phyloP scores from a whole-genome alignment of 2,329 filamentous ascomycete genomes.

The Pseudofabraea citricarpa region DNA sequence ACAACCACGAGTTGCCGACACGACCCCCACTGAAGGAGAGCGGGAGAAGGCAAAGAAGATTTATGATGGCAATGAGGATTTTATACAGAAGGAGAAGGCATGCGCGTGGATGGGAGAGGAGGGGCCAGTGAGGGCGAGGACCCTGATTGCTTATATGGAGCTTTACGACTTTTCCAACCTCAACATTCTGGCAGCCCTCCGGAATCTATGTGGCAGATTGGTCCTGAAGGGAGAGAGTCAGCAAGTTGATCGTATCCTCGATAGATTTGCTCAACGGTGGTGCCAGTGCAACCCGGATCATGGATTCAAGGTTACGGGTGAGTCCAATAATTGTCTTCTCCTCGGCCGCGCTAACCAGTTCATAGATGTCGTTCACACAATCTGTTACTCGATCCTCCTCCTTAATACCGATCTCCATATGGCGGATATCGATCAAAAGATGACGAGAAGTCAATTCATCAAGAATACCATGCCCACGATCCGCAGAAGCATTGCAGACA shows the following conservation, averaged over 20 bases:
- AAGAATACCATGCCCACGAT: slow-evolving; percentile 96
- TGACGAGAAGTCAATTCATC: slow-evolving; percentile 91
- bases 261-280: slow-evolving; percentile 86
- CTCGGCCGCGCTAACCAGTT: too few relatives aligned
- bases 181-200: slow-evolving; percentile 74
- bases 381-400: slow-evolving; percentile 92
- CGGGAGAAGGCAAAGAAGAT: slow-evolving; percentile 75
- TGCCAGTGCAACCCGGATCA: slow-evolving; percentile 89
- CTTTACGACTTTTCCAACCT: slow-evolving; percentile 80
- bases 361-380: slow-evolving; percentile 88
- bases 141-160: slow-evolving; percentile 78
- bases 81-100: slow-evolving; percentile 73
- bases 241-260: slow-evolving; percentile 90
- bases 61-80: slow-evolving; percentile 78
- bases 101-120: slow-evolving; percentile 79
- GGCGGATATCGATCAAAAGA: slow-evolving; percentile 92
- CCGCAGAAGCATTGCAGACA: slow-evolving; percentile 67
- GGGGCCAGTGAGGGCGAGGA: slow-evolving; percentile 51
- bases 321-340: too few relatives aligned
- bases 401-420: slow-evolving; percentile 95
- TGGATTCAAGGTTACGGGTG: slow-evolving; percentile 85
- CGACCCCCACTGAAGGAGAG: slow-evolving; percentile 47
- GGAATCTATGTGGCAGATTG: slow-evolving; percentile 75
- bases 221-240: slow-evolving; percentile 89
- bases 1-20: slow-evolving; percentile 4